These are phyloP conservation scores for Monosporascus sp. DNA, from an alignment of 2,329 filamentous ascomycete species.

Conservation along the genomic window DNA sequence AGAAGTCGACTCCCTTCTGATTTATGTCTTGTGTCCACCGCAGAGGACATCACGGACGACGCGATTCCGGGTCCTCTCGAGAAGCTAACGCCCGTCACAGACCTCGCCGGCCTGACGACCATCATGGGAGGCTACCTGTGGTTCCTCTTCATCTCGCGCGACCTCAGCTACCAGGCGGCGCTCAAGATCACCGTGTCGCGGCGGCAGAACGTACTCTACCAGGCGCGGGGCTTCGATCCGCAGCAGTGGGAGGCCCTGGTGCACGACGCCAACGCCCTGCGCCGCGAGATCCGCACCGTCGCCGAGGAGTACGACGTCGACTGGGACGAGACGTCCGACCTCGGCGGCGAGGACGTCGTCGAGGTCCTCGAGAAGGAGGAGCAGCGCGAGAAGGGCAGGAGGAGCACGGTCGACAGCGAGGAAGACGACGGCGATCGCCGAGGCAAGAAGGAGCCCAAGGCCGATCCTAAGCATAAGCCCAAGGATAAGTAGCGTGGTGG, in stretches of 20 bases:
- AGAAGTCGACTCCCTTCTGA: too few relatives aligned
- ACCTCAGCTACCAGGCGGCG: constrained; percentile 80
- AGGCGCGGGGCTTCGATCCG: constrained; percentile 68
- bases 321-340: constrained; percentile 74
- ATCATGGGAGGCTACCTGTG: constrained; percentile 88
- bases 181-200: constrained; percentile 81
- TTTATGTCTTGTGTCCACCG: too few relatives aligned
- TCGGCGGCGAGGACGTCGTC: constrained; percentile 61
- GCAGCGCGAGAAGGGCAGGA: constrained; percentile 26
- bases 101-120: constrained; percentile 78
- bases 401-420: constrained; percentile 34
- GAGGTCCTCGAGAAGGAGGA: constrained; percentile 51
- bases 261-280: constrained; percentile 71
- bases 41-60: too few relatives aligned
- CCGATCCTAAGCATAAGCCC: neutral
- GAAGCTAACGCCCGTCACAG: constrained; percentile 28
- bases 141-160: constrained; percentile 89
- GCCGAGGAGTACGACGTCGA: constrained; percentile 87
- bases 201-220: constrained; percentile 72
- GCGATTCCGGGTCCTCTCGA: too few relatives aligned
- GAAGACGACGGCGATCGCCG: constrained; percentile 32
- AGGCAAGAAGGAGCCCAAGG: constrained; percentile 23
- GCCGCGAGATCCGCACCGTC: constrained; percentile 73
- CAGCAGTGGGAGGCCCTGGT: constrained; percentile 72
- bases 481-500: neutral